Evolutionary conservation across 352 stramenopile genomes (phyloP).

Genomic region (Phytophthora sp.): DNA sequence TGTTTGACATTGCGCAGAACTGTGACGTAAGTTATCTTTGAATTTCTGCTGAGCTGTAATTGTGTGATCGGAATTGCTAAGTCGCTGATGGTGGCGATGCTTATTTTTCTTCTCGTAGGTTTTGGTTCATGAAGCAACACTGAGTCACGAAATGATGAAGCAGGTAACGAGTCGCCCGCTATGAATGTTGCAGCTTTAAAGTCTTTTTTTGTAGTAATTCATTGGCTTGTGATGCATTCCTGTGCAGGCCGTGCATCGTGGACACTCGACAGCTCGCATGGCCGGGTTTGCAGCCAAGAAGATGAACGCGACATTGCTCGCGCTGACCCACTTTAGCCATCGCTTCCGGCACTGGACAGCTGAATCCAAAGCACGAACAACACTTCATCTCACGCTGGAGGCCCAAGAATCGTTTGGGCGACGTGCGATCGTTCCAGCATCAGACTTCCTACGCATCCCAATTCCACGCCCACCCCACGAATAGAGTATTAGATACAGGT

Average conservation of each 20-base stretch:
- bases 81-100: not conserved
- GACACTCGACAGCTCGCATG: constrained; percentile 84
- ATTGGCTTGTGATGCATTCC: constrained; percentile 6
- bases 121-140: constrained; percentile 88
- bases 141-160: constrained; percentile 75
- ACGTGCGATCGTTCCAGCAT: constrained; percentile 70
- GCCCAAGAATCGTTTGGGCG: constrained; percentile 69
- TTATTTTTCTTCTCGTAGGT: constrained; percentile 49
- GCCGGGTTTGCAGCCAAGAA: constrained; percentile 73
- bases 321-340: constrained; percentile 87
- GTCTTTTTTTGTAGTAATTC: no score
- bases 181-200: not conserved
- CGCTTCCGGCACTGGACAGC: constrained; percentile 77
- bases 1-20: constrained; percentile 79
- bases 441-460: constrained; percentile 82
- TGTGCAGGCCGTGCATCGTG: constrained; percentile 63
- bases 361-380: constrained; percentile 48
- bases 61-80: constrained; percentile 2
- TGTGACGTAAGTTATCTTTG: constrained; percentile 63
- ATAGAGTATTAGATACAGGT: constrained; percentile 43
- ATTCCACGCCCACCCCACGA: constrained; percentile 61
- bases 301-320: constrained; percentile 81
- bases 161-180: constrained; percentile 39
- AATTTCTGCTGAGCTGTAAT: not conserved
- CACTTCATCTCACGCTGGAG: constrained; percentile 73